These are phyloP conservation scores for Entomortierella chlamydospora DNA, from an alignment of 192 early-diverging fungal species.

Conservation along the genomic window DNA sequence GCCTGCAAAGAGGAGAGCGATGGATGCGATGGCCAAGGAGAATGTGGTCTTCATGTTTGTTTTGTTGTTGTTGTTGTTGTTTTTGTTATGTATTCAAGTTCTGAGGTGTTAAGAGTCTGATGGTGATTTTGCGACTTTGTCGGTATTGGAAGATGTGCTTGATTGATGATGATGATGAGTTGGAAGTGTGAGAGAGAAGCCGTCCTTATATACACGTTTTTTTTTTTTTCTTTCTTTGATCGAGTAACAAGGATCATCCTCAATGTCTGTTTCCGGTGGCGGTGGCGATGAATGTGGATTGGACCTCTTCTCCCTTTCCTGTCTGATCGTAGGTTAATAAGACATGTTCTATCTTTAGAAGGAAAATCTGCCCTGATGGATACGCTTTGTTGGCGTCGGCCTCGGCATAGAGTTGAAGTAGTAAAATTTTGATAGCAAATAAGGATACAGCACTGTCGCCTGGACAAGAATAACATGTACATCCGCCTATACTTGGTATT, in stretches of 20 bases:
- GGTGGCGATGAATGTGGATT: neutral
- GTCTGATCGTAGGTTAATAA: neutral
- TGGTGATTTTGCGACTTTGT: neutral
- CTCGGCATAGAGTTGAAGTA: too few relatives aligned
- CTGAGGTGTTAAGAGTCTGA: too few relatives aligned
- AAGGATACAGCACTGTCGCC: too few relatives aligned
- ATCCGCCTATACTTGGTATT: too few relatives aligned
- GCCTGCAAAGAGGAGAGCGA: neutral
- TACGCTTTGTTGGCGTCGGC: too few relatives aligned
- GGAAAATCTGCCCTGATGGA: too few relatives aligned
- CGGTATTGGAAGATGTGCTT: neutral
- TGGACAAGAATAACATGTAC: too few relatives aligned
- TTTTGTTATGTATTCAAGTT: neutral
- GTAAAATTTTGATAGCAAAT: too few relatives aligned
- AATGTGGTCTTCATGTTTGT: conserved; percentile 6
- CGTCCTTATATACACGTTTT: neutral
- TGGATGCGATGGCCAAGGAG: conserved; percentile 1
- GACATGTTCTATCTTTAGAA: neutral
- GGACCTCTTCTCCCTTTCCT: neutral
- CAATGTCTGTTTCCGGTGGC: neutral
- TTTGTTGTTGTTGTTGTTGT: neutral
- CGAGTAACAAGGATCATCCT: too few relatives aligned
- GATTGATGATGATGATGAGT: neutral
- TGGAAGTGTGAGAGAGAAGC: neutral
- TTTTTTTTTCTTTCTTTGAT: too few relatives aligned